phyloP scores from a whole-genome alignment of 495 filamentous ascomycete species.

The Hypoxylon fragiforme region DNA sequence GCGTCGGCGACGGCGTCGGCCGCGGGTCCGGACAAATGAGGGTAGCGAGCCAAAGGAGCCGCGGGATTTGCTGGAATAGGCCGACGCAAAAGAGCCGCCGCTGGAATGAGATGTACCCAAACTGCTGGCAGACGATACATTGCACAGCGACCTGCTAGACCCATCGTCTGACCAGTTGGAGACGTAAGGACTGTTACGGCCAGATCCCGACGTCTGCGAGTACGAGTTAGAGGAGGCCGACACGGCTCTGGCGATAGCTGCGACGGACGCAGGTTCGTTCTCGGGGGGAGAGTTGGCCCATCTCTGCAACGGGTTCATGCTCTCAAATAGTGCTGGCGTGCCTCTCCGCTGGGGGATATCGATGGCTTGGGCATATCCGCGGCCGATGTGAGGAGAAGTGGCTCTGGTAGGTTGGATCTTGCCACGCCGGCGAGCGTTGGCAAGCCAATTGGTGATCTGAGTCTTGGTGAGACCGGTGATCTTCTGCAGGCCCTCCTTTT shows the following conservation, averaged over 20 bases:
- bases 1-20: slow-evolving; percentile 70
- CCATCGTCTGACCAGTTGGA: slow-evolving; percentile 64
- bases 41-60: slow-evolving; percentile 70
- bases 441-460: slow-evolving; percentile 86
- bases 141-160: slow-evolving; percentile 69
- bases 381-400: slow-evolving; percentile 58
- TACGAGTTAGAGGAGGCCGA: slow-evolving; percentile 58
- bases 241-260: slow-evolving; percentile 77
- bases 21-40: slow-evolving; percentile 54
- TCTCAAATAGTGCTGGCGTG: slow-evolving; percentile 54
- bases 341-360: slow-evolving; percentile 63
- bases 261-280: slow-evolving; percentile 80
- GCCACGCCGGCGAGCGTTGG: slow-evolving; percentile 77
- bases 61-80: slow-evolving; percentile 68
- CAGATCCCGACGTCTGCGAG: slow-evolving; percentile 43
- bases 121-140: slow-evolving; percentile 72
- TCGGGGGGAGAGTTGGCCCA: slow-evolving; percentile 87
- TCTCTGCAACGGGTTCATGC: slow-evolving; percentile 81
- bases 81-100: slow-evolving; percentile 70
- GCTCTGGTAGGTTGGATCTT: slow-evolving; percentile 66
- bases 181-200: slow-evolving; percentile 56
- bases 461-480: slow-evolving; percentile 73
- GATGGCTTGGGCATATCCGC: slow-evolving; percentile 59
- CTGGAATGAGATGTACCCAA: slow-evolving; percentile 71
- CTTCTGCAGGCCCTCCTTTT: slow-evolving; percentile 72